Percentiles rank a stretch among this genome's conserved stretches.
Evolutionary conservation across 345 rosid species (phyloP).

Genomic region (Barbarea vulgaris): DNA sequence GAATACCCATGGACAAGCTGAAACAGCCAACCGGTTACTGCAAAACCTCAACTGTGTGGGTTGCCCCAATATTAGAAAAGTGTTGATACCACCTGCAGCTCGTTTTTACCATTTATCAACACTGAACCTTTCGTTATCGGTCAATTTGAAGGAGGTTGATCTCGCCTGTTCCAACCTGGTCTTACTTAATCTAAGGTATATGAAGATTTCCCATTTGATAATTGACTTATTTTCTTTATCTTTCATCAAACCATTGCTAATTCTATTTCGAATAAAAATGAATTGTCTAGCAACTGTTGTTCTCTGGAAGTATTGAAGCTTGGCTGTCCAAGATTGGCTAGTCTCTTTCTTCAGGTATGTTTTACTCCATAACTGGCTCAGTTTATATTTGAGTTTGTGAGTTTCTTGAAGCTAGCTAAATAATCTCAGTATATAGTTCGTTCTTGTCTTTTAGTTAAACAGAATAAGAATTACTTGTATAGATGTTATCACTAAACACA

Average conservation of each 20-base stretch:
- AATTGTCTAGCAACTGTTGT: slow-evolving; percentile 70
- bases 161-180: slow-evolving; percentile 70
- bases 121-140: slow-evolving; percentile 80
- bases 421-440: not conserved
- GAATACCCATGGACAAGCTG: slow-evolving; percentile 41
- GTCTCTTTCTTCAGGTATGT: slow-evolving; percentile 87
- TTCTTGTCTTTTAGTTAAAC: not conserved
- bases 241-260: slow-evolving; percentile 13
- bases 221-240: not conserved
- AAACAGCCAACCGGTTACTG: slow-evolving; percentile 69
- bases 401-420: not conserved
- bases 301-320: slow-evolving; percentile 86
- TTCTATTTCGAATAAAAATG: slow-evolving; percentile 7
- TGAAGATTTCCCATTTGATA: not conserved
- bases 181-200: slow-evolving; percentile 81
- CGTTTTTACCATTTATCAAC: slow-evolving; percentile 74
- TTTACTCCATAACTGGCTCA: not conserved
- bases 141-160: slow-evolving; percentile 87
- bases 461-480: not conserved
- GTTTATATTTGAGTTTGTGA: not conserved
- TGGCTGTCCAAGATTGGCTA: slow-evolving; percentile 73
- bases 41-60: slow-evolving; percentile 95
- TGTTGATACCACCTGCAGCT: slow-evolving; percentile 75
- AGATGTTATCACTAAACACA: slow-evolving; percentile 18
- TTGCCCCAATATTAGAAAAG: slow-evolving; percentile 91